Evolutionary conservation across 2,329 filamentous ascomycete species (phyloP).

Genomic region (Pseudogymnoascus verrucosus): DNA sequence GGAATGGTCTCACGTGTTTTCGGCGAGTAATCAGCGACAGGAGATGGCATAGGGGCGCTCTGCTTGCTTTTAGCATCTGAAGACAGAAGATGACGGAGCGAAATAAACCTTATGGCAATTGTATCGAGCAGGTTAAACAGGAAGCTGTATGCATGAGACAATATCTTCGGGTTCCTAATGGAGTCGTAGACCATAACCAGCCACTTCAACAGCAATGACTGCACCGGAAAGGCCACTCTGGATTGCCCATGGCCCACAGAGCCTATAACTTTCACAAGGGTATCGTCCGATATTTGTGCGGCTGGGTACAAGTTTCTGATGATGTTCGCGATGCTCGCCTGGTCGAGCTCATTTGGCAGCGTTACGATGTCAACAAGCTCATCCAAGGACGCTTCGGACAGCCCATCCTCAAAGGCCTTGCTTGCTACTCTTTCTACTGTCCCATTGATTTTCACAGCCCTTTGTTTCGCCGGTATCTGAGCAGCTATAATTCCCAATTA

Average conservation of each 20-base stretch:
- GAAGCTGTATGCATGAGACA: slow-evolving; percentile 65
- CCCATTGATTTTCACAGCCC: slow-evolving; percentile 53
- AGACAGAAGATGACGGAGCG: not conserved
- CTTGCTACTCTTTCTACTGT: slow-evolving; percentile 55
- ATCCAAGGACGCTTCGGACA: slow-evolving; percentile 51
- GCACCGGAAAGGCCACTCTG: slow-evolving; percentile 64
- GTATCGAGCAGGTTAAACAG: slow-evolving; percentile 79
- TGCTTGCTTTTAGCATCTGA: slow-evolving; percentile 11
- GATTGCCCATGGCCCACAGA: slow-evolving; percentile 69
- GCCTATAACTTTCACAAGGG: slow-evolving; percentile 59
- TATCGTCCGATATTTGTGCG: slow-evolving; percentile 49
- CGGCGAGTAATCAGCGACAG: slow-evolving; percentile 71
- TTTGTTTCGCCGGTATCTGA: slow-evolving; percentile 56
- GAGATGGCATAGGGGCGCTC: slow-evolving; percentile 57
- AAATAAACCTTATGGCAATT: slow-evolving; percentile 56
- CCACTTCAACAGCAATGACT: slow-evolving; percentile 69
- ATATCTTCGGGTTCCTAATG: slow-evolving; percentile 51
- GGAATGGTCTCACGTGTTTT: slow-evolving; percentile 74
- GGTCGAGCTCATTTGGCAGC: slow-evolving; percentile 62
- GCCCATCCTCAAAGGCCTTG: slow-evolving; percentile 59
- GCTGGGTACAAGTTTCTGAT: slow-evolving; percentile 70
- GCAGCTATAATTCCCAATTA: slow-evolving; percentile 37
- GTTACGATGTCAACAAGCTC: slow-evolving; percentile 61
- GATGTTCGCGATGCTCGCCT: slow-evolving; percentile 61
- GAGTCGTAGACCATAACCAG: slow-evolving; percentile 67